phyloP scores from a whole-genome alignment of 805 yeast species.

The Myxozyma nipponensis region DNA sequence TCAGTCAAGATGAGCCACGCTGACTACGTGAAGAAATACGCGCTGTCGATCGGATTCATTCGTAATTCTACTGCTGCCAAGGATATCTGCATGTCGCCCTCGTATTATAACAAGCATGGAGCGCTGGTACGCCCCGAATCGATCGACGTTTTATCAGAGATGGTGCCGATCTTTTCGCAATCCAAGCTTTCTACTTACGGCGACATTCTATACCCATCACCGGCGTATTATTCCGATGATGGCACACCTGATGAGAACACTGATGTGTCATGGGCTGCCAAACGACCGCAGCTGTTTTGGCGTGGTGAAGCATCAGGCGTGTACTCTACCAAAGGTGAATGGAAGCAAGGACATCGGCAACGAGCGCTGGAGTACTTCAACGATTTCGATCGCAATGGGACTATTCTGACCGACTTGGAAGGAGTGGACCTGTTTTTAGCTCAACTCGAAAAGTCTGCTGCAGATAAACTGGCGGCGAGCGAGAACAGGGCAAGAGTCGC shows the following conservation, averaged over 20 bases:
- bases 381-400: constrained; percentile 18
- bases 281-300: constrained; percentile 24
- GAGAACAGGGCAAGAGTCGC: background rate
- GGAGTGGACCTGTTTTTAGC: constrained; percentile 15
- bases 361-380: constrained; percentile 21
- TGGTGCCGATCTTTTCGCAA: constrained; percentile 29
- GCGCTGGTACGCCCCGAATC: constrained; percentile 27
- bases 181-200: constrained; percentile 26
- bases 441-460: background rate
- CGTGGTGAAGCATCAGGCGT: constrained; percentile 30
- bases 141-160: constrained; percentile 21
- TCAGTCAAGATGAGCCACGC: constrained; percentile 12
- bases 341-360: constrained; percentile 30
- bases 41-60: constrained; percentile 24
- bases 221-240: constrained; percentile 26
- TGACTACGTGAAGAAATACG: constrained; percentile 16
- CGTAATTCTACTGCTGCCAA: constrained; percentile 23
- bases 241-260: constrained; percentile 11
- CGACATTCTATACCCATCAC: constrained; percentile 30
- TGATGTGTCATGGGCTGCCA: constrained; percentile 27
- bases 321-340: constrained; percentile 20
- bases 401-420: constrained; percentile 16
- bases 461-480: background rate
- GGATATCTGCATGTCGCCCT: constrained; percentile 28
- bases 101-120: constrained; percentile 25